Percentiles rank a stretch among this genome's conserved stretches.
phyloP scores from a whole-genome alignment of 495 filamentous ascomycete species.

The Monascus purpureus region DNA sequence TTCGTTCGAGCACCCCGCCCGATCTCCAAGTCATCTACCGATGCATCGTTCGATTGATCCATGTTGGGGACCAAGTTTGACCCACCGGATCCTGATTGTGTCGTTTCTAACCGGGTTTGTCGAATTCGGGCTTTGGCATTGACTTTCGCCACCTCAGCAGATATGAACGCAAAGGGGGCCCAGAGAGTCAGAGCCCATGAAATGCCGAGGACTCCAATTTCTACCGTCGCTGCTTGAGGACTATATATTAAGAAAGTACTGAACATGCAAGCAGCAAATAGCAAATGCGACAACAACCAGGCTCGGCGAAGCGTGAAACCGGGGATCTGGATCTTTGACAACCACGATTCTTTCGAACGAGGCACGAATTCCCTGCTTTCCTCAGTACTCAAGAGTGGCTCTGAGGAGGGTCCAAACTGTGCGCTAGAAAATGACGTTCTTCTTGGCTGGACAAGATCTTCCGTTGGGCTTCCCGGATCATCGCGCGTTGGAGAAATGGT shows the following conservation, averaged over 20 bases:
- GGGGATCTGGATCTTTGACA: constrained; percentile 52
- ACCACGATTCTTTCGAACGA: constrained; percentile 15
- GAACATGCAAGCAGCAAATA: constrained; percentile 68
- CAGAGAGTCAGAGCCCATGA: constrained; percentile 82
- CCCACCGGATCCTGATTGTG: too few relatives aligned
- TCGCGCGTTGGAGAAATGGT: constrained; percentile 1
- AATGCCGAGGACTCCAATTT: constrained; percentile 68
- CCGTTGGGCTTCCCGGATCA: constrained; percentile 5
- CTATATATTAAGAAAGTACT: constrained; percentile 63
- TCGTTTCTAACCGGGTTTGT: constrained; percentile 17
- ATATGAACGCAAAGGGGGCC: constrained; percentile 88
- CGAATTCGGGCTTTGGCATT: constrained; percentile 52
- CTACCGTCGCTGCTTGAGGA: constrained; percentile 49
- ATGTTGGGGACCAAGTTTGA: too few relatives aligned
- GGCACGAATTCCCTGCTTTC: constrained; percentile 2
- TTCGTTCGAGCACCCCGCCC: too few relatives aligned
- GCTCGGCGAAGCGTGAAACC: constrained; percentile 73
- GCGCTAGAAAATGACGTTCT: constrained; percentile 20
- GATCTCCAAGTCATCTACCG: constrained; percentile 19
- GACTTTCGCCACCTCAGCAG: constrained; percentile 67
- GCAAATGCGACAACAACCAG: constrained; percentile 68
- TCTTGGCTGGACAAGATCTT: constrained; percentile 8
- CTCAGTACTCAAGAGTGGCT: constrained; percentile 13
- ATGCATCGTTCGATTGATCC: too few relatives aligned
- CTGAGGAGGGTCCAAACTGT: constrained; percentile 13